Evolutionary conservation across 164 flowering plant genomes (phyloP), one percentile per base, ranked within the genome.

Genomic region (Macadamia integrifolia): DNA sequence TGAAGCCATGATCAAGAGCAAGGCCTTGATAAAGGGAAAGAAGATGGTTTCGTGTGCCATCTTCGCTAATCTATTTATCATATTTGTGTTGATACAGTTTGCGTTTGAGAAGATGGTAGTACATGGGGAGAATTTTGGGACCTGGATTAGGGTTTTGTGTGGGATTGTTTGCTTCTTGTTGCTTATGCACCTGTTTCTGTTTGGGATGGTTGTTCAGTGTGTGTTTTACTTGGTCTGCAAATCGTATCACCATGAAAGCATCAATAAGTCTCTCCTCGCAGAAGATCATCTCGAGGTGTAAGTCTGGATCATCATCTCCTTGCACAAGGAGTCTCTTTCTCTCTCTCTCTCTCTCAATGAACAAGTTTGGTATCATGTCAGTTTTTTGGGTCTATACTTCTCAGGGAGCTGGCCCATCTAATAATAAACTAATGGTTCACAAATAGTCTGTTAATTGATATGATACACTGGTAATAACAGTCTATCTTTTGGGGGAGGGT

Each of bases 1-100:
- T 13, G 56, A 61, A 60, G 91, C 96, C 15, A 80, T 88, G 88
- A 49, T 42, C 28, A 88, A 88, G 79, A 82, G 93, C 82, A 75
- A 71, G 69, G 70, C 13, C 0, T 63, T 90, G 78, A 72, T 86
- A 0, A 83, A 79, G 68, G 96, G 93, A 0, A 90, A 82, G 74
- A 65, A 55, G 64, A 10, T 74, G 9, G 61, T 79, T 0, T 65
- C 83, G 0, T 57, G 71, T 1, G 61, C 67, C 0, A 62, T 88
- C 0, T 81, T 77, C 49, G 43, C 83, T 1, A 56, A 18, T 53
- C 55, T 87, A 13, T 60, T 42, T 31, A 0, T 76, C 0, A n/a
- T 12, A 7, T 23, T 63, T 6, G 28, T 58, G 0, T 55, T 48
- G 0, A 48, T 84, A 6, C 74, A 77, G 10, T 0, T 73, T 0